Evolutionary conservation across 2,329 filamentous ascomycete genomes (phyloP), one percentile per base, ranked within the genome.

Genomic region (Paecilomyces formosus): DNA sequence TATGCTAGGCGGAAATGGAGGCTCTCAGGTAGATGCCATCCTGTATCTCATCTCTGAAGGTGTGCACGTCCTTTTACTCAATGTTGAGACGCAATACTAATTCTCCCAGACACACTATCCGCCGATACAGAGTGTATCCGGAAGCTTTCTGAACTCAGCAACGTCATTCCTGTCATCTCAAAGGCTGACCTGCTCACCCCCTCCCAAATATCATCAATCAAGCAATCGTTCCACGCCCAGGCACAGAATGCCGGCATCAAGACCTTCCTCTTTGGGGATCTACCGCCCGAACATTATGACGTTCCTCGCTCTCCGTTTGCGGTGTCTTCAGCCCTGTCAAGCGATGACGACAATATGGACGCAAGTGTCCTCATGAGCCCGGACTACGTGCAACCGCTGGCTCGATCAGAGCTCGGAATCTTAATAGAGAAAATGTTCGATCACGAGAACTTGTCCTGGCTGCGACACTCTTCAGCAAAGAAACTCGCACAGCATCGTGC

Each of bases 331-430:
- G 83, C 84, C 12, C 79, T 84, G 24, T 84, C 82, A 1, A 83
- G 84, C 22, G 91, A 97, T 66, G 78, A 85, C 60, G 90, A 96
- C 45, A 85, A 82, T 51, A 95, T 97, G 87, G 93, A 97, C 71
- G 93, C 92, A 18, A 96, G 91, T 67, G 79, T 96, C 0, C 81
- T 97, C 18, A 97, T 97, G 93, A 92, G 87, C 58, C 88, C 92
- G 0, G 89, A 94, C 66, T 97, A 97, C 69, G 79, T 94, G 13
- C 88, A 90, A 61, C 93, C 93, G 0, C 79, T 97, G 3, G 76
- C 89, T 2, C 75, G 83, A 0, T 94, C 91, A 8, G 92, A 97
- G 58, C 82, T 97, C 1, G 68, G 73, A 4, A 73, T 77, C 8
- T 79, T 97, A 1, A 83, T 96, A n/a, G 78, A 85, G 8, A 83